Conservation (phyloP, 2,329 filamentous ascomycete genomes). For the Colletotrichum gigasporum region DNA sequence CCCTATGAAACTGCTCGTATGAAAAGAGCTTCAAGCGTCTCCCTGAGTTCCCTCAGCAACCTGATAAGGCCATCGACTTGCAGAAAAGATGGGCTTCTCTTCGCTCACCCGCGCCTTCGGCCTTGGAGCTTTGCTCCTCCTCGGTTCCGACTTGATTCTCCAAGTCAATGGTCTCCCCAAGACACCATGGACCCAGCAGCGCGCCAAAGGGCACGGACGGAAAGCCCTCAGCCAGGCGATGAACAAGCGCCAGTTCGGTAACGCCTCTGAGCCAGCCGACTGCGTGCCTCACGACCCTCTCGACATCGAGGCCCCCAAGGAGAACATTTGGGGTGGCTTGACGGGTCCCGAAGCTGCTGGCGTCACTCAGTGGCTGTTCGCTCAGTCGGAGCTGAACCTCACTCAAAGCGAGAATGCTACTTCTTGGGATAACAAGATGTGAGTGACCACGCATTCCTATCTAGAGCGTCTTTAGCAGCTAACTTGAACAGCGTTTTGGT, state of each 20-base stretch:
- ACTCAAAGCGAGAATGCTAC: constrained; percentile 44
- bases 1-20: rapidly evolving
- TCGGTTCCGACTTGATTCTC: constrained; percentile 1
- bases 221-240: constrained; percentile 16
- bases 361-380: constrained; percentile 50
- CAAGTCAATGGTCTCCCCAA: constrained; percentile 10
- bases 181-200: constrained; percentile 22
- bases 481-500: constrained; percentile 36
- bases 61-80: background rate
- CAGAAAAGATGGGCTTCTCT: constrained; percentile 1
- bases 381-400: constrained; percentile 49
- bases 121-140: constrained; percentile 11
- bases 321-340: constrained; percentile 52
- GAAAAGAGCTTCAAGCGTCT: background rate
- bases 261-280: background rate
- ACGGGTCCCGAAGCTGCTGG: constrained; percentile 47
- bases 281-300: constrained; percentile 6
- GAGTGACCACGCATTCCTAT: constrained; percentile 28
- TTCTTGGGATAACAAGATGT: constrained; percentile 48
- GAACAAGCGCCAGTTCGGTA: constrained; percentile 14
- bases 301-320: constrained; percentile 46
- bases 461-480: too few species aligned
- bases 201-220: constrained; percentile 20
- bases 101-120: background rate
- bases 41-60: background rate